phyloP scores from a whole-genome alignment of 345 rosid genomes.

The Gossypium anomalum region DNA sequence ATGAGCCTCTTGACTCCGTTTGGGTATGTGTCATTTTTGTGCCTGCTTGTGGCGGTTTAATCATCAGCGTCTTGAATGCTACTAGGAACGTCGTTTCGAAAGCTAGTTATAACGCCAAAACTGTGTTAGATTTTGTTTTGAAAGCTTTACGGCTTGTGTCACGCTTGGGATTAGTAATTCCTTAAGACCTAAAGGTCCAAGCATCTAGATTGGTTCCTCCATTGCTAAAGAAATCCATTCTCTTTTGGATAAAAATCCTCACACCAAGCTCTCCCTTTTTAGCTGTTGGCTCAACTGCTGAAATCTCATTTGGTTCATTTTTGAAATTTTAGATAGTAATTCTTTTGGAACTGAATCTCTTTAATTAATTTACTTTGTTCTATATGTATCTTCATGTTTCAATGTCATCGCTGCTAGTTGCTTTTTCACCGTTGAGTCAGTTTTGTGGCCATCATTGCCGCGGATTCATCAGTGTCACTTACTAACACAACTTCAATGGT shows the following conservation, averaged over 20 bases:
- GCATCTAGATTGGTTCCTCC: constrained; percentile 84
- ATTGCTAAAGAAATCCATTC: constrained; percentile 58
- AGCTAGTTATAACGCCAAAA: constrained; percentile 21
- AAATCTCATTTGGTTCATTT: constrained; percentile 70
- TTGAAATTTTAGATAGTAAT: background rate
- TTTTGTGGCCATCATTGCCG: no score
- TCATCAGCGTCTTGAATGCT: constrained; percentile 56
- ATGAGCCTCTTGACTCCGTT: constrained; percentile 47
- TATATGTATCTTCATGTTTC: constrained; percentile 49
- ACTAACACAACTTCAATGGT: constrained; percentile 56
- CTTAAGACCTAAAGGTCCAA: constrained; percentile 91
- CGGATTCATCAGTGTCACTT: no score
- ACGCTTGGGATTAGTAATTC: constrained; percentile 94
- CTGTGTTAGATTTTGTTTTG: constrained; percentile 49
- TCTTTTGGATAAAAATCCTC: constrained; percentile 37
- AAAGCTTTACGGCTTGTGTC: constrained; percentile 73
- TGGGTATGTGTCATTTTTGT: constrained; percentile 64
- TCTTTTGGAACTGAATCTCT: background rate
- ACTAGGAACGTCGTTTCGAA: constrained; percentile 26
- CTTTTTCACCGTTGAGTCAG: no score
- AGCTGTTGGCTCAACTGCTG: constrained; percentile 90
- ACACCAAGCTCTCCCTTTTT: constrained; percentile 54
- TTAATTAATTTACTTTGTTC: background rate
- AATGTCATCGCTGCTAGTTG: constrained; percentile 89
- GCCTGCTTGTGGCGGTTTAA: constrained; percentile 67